Conservation (phyloP, 225 moss, liverwort and hornwort genomes). For the Marchantia paleacea region DNA sequence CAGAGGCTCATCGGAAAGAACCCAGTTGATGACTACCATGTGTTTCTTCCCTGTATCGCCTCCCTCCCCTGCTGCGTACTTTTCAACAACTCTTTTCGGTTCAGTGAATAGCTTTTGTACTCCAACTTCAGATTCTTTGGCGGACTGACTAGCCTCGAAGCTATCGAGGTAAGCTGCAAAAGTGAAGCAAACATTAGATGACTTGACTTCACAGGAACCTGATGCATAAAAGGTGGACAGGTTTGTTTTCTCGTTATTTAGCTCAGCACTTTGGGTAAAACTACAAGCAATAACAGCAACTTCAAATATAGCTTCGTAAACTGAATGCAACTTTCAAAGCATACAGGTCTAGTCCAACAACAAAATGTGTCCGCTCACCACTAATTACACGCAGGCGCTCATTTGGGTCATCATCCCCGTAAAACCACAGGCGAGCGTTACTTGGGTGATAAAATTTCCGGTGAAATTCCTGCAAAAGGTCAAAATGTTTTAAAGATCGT, state of each 20-base stretch:
- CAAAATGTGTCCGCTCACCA: slow-evolving; percentile 31
- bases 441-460: slow-evolving; percentile 92
- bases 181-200: not conserved
- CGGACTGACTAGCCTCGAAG: slow-evolving; percentile 69
- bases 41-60: slow-evolving; percentile 78
- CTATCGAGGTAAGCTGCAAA: slow-evolving; percentile 75
- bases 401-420: slow-evolving; percentile 93
- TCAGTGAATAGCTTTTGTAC: slow-evolving; percentile 77
- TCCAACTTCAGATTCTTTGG: slow-evolving; percentile 81
- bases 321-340: no score
- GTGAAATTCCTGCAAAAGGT: slow-evolving; percentile 74
- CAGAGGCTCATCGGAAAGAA: slow-evolving; percentile 68
- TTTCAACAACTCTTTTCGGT: slow-evolving; percentile 82
- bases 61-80: slow-evolving; percentile 80
- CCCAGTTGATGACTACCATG: slow-evolving; percentile 95
- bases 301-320: no score
- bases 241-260: no score
- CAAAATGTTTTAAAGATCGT: not conserved
- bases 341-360: no score
- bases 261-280: no score
- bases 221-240: no score
- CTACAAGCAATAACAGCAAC: no score
- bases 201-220: no score
- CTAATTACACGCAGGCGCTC: slow-evolving; percentile 78
- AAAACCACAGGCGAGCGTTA: slow-evolving; percentile 94